Base-by-base conservation (phyloP, 805 yeast genomes). In the Kregervanrija fluxuum region DNA sequence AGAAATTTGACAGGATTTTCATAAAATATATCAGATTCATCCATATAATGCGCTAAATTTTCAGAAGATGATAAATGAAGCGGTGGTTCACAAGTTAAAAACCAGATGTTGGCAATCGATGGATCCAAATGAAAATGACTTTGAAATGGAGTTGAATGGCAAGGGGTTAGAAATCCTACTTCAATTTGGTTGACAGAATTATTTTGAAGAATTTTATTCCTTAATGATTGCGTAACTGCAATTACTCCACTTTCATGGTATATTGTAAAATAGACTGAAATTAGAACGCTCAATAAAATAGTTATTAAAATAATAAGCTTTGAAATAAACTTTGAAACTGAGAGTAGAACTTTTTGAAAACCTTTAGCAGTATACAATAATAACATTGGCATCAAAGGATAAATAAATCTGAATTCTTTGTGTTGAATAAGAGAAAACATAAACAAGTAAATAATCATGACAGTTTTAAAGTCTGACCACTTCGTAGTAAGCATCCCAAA, bases 141-240 rank as follows among this genome's bases (percentile, higher is more conserved):
- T 57, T 88, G 96, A 80, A 93, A 85, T 2, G 99, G 99, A 0
- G 97, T 91, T 0, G 98, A 90, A 62, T 93, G 99, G 56, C 99
- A 93, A 0, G 99, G 99, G 58, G 90, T 88, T 12, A 93, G 62
- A 53, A 93, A 86, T 0, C 96, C 95, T 30, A 90, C 65, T 1
- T 84, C 71, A 8, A 62, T 49, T 9, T 77, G 70, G 4, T 58
- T 53, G 3, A 64, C 54, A 32, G 68, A 59, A 10, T 33, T 17
- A 12, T 44, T 45, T 4, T 43, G 16, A 5, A 53, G 37, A 4
- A 59, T 50, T 11, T 50, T 41, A 5, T 55, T 48, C 35, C 80
- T 70, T 16, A 90, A 55, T 40, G 68, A 70, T 11, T 75, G 63
- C 11, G 84, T 71, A 0, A 89, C 82, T 34, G 75, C 80, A 12